Evolutionary conservation across 2,329 filamentous ascomycete genomes (phyloP), one percentile per base, ranked within the genome.

Genomic region (Neoascochyta sp.): DNA sequence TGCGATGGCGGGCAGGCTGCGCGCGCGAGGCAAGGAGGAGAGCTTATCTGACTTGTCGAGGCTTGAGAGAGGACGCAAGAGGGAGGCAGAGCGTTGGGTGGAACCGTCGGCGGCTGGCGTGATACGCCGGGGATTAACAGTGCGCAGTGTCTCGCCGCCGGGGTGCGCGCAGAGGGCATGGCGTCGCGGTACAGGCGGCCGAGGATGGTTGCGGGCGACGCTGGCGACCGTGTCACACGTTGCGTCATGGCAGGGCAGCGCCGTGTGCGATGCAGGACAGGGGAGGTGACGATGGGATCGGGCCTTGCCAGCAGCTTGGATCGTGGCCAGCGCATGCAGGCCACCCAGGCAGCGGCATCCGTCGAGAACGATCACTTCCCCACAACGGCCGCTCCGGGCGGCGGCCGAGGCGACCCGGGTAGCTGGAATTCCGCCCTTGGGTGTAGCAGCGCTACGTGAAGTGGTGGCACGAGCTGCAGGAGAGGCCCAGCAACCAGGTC

Each of bases 401-500:
- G 45, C 22, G 45, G 54, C 49, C 52, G 45, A 35, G n/a, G 36
- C 17, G 38, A 43, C 37, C 43, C 45, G 24, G 52, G 50, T 59
- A 45, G 28, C 40, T 43, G 56, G 54, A 39, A 22, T 30, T 22
- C 27, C 32, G 41, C 51, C 47, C 51, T 59, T 54, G 50, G 45
- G 51, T 49, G 39, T 40, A 34, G 45, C 41, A 40, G 48, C 36
- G 39, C 34, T 44, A 43, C 30, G 22, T 42, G 36, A 43, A 20
- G 24, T 36, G 23, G 50, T 55, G 35, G 36, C 42, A 54, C 47
- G 24, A 28, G 32, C 37, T 45, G 43, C 42, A 43, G 34, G 39
- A 43, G 33, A 31, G 26, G 40, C 52, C 57, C 57, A 48, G 36
- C 27, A 52, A 58, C 54, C 56, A 39, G 57, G 53, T 54, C 26